Percentiles rank a stretch among this genome's conserved stretches.
phyloP scores from a whole-genome alignment of 768 basidiomycete species.

The Boletus rubropictus region DNA sequence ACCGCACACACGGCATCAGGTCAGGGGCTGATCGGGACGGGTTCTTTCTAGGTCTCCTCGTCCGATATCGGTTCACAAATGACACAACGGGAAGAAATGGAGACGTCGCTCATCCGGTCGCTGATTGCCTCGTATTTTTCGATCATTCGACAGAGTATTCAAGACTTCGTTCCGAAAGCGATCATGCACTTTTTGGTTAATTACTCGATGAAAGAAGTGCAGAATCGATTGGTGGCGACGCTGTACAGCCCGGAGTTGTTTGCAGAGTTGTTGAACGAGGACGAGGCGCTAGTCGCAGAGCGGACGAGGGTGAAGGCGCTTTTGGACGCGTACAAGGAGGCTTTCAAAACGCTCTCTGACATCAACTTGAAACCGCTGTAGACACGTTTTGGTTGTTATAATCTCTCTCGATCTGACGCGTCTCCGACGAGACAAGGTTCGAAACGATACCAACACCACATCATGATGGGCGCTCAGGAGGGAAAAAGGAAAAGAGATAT shows the following conservation, averaged over 20 bases:
- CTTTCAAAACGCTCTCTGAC: slow-evolving; percentile 82
- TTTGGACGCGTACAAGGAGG: slow-evolving; percentile 93
- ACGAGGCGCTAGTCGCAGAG: slow-evolving; percentile 92
- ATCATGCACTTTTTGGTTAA: slow-evolving; percentile 99
- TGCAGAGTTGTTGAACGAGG: slow-evolving; percentile 86
- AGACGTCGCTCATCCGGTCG: slow-evolving; percentile 89
- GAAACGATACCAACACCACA: not conserved
- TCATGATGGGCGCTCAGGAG: no score
- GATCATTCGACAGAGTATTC: slow-evolving; percentile 94
- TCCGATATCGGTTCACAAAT: slow-evolving; percentile 58
- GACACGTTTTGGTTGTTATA: not conserved
- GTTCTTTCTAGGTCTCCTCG: slow-evolving; percentile 40
- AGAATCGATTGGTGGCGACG: slow-evolving; percentile 90
- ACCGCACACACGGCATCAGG: slow-evolving; percentile 4
- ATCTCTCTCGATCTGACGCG: not conserved
- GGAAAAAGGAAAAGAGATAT: no score
- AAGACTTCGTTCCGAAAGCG: slow-evolving; percentile 95
- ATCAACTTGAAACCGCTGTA: slow-evolving; percentile 66
- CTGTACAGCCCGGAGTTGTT: slow-evolving; percentile 95
- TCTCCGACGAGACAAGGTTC: not conserved
- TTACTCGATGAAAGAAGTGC: slow-evolving; percentile 92
- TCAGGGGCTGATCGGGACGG: slow-evolving; percentile 9
- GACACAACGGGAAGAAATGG: slow-evolving; percentile 90
- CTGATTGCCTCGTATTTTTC: slow-evolving; percentile 94
- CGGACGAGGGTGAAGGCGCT: slow-evolving; percentile 88